phyloP scores from a whole-genome alignment of 148 eudicot genomes.

The Camellia lanceoleosa region DNA sequence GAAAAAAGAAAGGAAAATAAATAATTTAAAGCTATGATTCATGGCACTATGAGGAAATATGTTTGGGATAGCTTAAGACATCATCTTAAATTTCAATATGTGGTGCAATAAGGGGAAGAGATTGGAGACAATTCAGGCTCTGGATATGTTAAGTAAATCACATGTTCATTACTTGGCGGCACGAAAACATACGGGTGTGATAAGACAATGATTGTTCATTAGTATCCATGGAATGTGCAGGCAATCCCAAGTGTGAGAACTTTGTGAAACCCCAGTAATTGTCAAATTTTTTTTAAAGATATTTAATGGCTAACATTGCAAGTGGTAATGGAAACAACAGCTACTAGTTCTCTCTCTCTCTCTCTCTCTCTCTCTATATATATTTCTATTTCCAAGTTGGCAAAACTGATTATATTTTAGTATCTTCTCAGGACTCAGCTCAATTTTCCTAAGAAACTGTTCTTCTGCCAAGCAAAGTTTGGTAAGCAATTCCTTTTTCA shows the following conservation, averaged over 20 bases:
- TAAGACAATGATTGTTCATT: no score
- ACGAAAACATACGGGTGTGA: no score
- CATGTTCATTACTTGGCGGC: no score
- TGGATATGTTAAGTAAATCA: no score
- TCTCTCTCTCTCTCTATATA: no score
- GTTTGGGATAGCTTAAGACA: no score
- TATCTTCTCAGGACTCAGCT: conserved; percentile 29
- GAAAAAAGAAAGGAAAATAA: background rate
- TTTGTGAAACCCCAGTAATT: no score
- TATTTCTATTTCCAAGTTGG: background rate
- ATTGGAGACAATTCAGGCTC: no score
- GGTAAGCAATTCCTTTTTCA: conserved; percentile 24
- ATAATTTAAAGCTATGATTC: no score
- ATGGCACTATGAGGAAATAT: no score
- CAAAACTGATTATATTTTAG: conserved; percentile 1
- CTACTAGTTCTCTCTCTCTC: background rate
- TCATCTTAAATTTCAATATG: no score
- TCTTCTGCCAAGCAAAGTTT: conserved; percentile 34
- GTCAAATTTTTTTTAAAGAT: background rate
- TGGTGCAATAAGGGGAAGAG: no score
- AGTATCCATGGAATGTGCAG: background rate
- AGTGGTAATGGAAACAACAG: background rate
- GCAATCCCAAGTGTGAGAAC: background rate
- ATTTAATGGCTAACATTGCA: background rate
- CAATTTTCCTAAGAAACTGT: conserved; percentile 29